phyloP scores from a whole-genome alignment of 2,329 filamentous ascomycete species.

The Pseudocercospora pini-densiflorae region DNA sequence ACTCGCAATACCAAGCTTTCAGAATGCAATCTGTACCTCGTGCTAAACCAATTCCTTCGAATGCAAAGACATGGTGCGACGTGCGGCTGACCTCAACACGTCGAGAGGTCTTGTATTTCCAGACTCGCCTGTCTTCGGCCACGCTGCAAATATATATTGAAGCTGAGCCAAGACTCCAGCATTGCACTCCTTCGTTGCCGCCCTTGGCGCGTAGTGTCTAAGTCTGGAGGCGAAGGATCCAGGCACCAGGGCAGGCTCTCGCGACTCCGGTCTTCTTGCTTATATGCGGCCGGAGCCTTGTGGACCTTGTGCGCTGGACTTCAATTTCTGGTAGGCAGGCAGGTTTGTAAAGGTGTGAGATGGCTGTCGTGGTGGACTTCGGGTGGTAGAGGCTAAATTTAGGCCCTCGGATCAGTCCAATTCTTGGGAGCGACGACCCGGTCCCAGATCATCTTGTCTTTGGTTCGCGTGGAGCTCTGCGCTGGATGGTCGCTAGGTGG shows the following conservation, averaged over 20 bases:
- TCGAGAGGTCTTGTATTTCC: too few species aligned
- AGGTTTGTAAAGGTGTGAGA: too few species aligned
- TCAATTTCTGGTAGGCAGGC: background rate
- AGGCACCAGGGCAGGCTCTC: background rate
- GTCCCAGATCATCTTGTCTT: background rate
- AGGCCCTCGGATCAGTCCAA: too few species aligned
- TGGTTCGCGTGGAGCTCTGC: background rate
- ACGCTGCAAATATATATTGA: background rate
- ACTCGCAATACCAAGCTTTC: too few species aligned
- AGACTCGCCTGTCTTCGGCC: too few species aligned
- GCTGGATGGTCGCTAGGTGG: background rate
- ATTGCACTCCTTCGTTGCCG: background rate
- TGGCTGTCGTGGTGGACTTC: too few species aligned
- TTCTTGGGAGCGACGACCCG: background rate
- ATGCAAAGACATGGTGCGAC: background rate
- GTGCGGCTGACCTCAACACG: background rate
- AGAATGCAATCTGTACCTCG: too few species aligned
- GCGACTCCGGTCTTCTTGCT: background rate
- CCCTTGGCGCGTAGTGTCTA: background rate
- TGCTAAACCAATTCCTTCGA: too few species aligned
- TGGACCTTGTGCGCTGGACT: background rate
- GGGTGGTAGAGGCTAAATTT: too few species aligned
- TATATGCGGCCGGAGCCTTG: background rate
- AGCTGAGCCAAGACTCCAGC: background rate
- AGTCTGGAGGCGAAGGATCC: background rate